Evolutionary conservation across 2,329 filamentous ascomycete species (phyloP).

Genomic region (Triangularia verruculosa): DNA sequence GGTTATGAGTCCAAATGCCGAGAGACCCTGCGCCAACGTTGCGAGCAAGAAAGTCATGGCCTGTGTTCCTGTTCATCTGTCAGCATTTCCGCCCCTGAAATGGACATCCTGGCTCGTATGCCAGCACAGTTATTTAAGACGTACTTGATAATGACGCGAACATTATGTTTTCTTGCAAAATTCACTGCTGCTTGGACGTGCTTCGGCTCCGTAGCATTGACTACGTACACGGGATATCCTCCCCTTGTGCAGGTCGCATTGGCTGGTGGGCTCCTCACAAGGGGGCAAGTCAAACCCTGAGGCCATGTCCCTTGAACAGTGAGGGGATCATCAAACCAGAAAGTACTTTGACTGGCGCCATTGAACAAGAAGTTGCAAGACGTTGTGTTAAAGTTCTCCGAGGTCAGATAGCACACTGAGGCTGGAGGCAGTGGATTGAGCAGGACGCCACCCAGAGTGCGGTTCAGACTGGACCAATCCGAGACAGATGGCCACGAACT

Average conservation of each 20-base stretch:
- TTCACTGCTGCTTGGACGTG: conserved; percentile 37
- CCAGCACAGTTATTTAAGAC: background rate
- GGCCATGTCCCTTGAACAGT: conserved; percentile 32
- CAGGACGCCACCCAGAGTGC: conserved; percentile 30
- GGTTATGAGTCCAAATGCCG: conserved; percentile 51
- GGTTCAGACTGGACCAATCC: conserved; percentile 31
- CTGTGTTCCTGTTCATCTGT: conserved; percentile 40
- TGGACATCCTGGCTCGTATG: background rate
- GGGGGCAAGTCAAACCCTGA: conserved; percentile 33
- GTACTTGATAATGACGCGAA: conserved; percentile 45
- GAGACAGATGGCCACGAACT: conserved; percentile 10
- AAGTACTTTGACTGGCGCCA: conserved; percentile 21
- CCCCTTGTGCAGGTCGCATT: conserved; percentile 34
- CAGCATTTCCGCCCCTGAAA: background rate
- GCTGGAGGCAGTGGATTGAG: conserved; percentile 32
- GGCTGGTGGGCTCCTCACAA: conserved; percentile 25
- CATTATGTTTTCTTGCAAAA: conserved; percentile 43
- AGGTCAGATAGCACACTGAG: conserved; percentile 31
- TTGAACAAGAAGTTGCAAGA: conserved; percentile 27
- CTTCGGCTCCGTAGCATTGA: conserved; percentile 37
- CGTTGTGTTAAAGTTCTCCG: conserved; percentile 25
- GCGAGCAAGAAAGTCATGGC: conserved; percentile 54
- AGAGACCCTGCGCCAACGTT: conserved; percentile 56
- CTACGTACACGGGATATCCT: conserved; percentile 36
- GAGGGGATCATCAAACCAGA: conserved; percentile 35